Evolutionary conservation across 1,284 basidiomycete species (phyloP).

Genomic region (Puccinia horiana): DNA sequence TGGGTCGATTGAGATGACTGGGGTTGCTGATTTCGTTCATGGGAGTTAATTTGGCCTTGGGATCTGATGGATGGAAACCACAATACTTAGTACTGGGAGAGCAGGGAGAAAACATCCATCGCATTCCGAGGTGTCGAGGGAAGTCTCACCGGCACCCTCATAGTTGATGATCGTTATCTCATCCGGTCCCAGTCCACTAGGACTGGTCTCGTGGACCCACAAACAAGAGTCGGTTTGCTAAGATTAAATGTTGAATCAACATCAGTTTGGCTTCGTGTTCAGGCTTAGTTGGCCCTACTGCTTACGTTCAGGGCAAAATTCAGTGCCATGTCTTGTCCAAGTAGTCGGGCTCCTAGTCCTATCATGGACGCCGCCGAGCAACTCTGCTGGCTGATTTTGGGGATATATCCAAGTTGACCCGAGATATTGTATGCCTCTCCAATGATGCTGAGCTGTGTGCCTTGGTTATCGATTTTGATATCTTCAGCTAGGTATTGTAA

Average conservation of each 20-base stretch:
- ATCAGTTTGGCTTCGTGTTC: neutral
- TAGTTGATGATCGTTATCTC: slow-evolving; percentile 24
- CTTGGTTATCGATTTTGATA: slow-evolving; percentile 15
- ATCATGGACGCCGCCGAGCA: slow-evolving; percentile 66
- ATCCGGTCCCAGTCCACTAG: slow-evolving; percentile 36
- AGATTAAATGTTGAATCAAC: neutral
- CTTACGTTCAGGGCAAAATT: slow-evolving; percentile 52
- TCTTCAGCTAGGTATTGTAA: slow-evolving; percentile 39
- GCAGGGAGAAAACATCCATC: neutral
- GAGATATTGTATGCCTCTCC: slow-evolving; percentile 21
- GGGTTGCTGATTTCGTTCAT: slow-evolving; percentile 39
- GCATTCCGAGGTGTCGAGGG: neutral
- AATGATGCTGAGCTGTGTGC: slow-evolving; percentile 26
- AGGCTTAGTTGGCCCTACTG: neutral
- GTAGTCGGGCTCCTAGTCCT: slow-evolving; percentile 62
- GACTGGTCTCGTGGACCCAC: slow-evolving; percentile 40
- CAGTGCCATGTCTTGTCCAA: slow-evolving; percentile 61
- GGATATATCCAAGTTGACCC: neutral
- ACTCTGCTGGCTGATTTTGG: slow-evolving; percentile 40
- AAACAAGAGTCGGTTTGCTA: slow-evolving; percentile 48
- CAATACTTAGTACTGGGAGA: neutral
- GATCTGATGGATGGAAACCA: neutral
- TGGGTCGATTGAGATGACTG: slow-evolving; percentile 11
- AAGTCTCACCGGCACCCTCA: neutral
- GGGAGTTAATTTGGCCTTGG: slow-evolving; percentile 8